Evolutionary conservation across 495 filamentous ascomycete genomes (phyloP), one percentile per base, ranked within the genome.

Genomic region (Pyronema omphalodes): DNA sequence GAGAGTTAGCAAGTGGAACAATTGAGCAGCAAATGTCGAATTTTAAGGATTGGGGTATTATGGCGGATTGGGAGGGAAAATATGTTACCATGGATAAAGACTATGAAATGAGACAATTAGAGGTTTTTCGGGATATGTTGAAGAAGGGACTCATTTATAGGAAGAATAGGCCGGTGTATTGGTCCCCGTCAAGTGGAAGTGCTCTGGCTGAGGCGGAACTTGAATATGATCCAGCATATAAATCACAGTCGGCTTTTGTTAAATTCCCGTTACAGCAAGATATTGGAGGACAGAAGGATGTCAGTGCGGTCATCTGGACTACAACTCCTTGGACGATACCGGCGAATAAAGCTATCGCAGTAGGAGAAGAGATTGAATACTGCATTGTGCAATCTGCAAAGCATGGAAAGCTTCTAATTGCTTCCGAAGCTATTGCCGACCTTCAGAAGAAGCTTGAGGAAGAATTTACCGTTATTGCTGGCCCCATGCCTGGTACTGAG

Each of bases 251-350:
- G 4, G 88, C 87, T 19, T 86, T 86, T 67, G 73, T 96, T 17
- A 80, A 78, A 52, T 93, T 93, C 63, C 84, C 80, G 3, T 68
- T 96, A 29, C 63, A 69, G 0, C 41, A 40, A 23, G n/a, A 40
- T 7, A 47, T 43, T 6, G 40, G 52, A 15, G 43, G 23, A 0
- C 29, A 14, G 23, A 44, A 37, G 35, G 50, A 51, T 11, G 46
- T 94, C 34, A 81, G 73, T 62, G 86, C 82, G 18, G 78, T 91
- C 23, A 83, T 94, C 54, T 99, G 91, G 91, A 99, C 91, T 7
- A 99, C 91, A 0, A 96, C 89, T 1, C 93, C 91, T 0, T 99
- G 91, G 91, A 96, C 91, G 0, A 70, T 99, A 3, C 93, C 91
- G 1, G 87, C 93, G 14, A 99, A 99, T 65, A 76, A 76, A 59